phyloP scores from a whole-genome alignment of 2,329 filamentous ascomycete species.

The Helotiales sp. region DNA sequence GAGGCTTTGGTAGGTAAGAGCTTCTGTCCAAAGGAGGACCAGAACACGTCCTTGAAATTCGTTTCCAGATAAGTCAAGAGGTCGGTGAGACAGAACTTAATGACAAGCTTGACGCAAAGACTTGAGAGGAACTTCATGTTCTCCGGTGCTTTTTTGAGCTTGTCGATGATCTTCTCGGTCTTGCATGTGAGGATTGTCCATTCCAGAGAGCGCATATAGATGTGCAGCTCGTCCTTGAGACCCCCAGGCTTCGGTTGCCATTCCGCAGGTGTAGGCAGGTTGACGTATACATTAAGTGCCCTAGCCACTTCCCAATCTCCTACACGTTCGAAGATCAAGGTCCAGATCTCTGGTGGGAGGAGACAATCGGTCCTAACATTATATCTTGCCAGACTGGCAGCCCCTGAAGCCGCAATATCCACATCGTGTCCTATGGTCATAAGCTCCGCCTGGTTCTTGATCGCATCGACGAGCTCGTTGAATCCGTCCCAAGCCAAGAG shows the following conservation, averaged over 20 bases:
- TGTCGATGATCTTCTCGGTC: constrained; percentile 72
- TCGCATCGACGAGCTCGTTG: constrained; percentile 73
- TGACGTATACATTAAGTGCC: constrained; percentile 80
- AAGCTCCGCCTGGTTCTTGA: constrained; percentile 78
- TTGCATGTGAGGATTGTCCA: constrained; percentile 80
- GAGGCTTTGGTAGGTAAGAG: constrained; percentile 88
- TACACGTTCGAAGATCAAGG: constrained; percentile 81
- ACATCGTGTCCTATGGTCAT: constrained; percentile 75
- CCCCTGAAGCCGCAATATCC: constrained; percentile 44
- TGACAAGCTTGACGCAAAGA: constrained; percentile 83
- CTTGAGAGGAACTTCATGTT: constrained; percentile 75
- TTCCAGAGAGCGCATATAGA: constrained; percentile 80
- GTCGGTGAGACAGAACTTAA: constrained; percentile 85
- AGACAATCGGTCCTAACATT: constrained; percentile 48
- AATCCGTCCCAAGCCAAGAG: constrained; percentile 67
- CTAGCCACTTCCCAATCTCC: constrained; percentile 91
- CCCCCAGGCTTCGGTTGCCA: constrained; percentile 70
- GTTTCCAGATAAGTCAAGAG: constrained; percentile 76
- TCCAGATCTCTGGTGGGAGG: constrained; percentile 87
- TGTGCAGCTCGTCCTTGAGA: constrained; percentile 67
- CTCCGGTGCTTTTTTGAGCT: constrained; percentile 73
- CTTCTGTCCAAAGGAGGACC: constrained; percentile 80
- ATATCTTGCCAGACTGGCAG: constrained; percentile 50
- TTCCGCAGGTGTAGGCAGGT: constrained; percentile 71
- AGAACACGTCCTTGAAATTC: constrained; percentile 76